Evolutionary conservation across 2,329 filamentous ascomycete species (phyloP).

Genomic region (Paraphaeosphaeria sporulosa): DNA sequence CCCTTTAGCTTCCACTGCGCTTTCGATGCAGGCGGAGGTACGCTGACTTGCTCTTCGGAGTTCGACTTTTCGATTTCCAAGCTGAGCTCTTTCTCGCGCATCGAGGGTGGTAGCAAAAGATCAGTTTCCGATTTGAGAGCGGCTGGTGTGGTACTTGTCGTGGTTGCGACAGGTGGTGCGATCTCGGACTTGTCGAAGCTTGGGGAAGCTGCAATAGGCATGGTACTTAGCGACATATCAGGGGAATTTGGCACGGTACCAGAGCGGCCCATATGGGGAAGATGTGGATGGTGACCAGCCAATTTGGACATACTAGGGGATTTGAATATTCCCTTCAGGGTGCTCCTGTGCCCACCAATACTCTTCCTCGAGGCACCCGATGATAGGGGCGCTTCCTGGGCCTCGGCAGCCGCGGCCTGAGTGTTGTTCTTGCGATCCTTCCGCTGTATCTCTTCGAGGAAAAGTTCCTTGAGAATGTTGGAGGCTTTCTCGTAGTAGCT

Average conservation of each 20-base stretch:
- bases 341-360: slow-evolving; percentile 49
- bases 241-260: slow-evolving; percentile 52
- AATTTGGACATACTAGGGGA: slow-evolving; percentile 71
- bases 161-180: slow-evolving; percentile 13
- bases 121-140: slow-evolving; percentile 43
- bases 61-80: slow-evolving; percentile 34
- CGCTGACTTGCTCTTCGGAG: slow-evolving; percentile 43
- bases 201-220: slow-evolving; percentile 54
- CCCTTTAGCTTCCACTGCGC: slow-evolving; percentile 98
- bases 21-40: slow-evolving; percentile 69
- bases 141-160: slow-evolving; percentile 29
- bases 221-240: slow-evolving; percentile 52
- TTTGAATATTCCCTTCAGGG: slow-evolving; percentile 67
- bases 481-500: slow-evolving; percentile 96
- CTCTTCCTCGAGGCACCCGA: slow-evolving; percentile 40
- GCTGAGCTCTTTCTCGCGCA: slow-evolving; percentile 34
- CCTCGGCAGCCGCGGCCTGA: slow-evolving; percentile 50
- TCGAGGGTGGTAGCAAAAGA: slow-evolving; percentile 34
- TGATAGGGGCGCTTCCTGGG: slow-evolving; percentile 26
- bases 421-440: slow-evolving; percentile 57
- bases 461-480: slow-evolving; percentile 85
- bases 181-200: slow-evolving; percentile 50
- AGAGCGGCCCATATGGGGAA: slow-evolving; percentile 45
- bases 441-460: slow-evolving; percentile 78
- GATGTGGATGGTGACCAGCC: slow-evolving; percentile 55